phyloP scores from a whole-genome alignment of 441 rosid genomes.

The Gossypium schwendimanii region DNA sequence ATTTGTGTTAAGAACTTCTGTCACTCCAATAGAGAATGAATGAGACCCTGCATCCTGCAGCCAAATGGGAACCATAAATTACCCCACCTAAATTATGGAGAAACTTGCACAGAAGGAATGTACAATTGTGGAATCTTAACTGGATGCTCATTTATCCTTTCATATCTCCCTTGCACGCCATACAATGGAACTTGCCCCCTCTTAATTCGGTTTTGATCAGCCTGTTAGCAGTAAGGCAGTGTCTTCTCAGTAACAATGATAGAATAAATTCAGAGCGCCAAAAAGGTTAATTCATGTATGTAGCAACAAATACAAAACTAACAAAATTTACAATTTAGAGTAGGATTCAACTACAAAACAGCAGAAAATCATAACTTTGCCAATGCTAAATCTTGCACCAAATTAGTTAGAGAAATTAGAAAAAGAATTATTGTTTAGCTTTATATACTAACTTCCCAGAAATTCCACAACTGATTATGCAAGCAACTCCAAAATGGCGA shows the following conservation, averaged over 20 bases:
- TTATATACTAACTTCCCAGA: conserved; percentile 53
- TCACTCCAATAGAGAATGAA: conserved; percentile 87
- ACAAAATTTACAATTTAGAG: too few relatives aligned
- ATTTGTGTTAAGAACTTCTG: conserved; percentile 82
- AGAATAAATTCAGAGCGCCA: not conserved
- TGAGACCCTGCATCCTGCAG: conserved; percentile 74
- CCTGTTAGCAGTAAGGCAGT: conserved; percentile 40
- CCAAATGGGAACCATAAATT: conserved; percentile 8
- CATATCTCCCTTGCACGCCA: conserved; percentile 78
- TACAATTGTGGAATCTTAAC: conserved; percentile 37
- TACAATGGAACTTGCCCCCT: conserved; percentile 70
- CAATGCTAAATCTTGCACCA: not conserved
- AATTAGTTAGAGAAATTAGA: not conserved
- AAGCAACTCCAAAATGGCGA: conserved; percentile 93
- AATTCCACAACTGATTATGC: conserved; percentile 89
- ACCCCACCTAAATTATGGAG: not conserved
- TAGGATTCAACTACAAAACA: not conserved
- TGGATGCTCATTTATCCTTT: conserved; percentile 94
- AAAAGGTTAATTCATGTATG: not conserved
- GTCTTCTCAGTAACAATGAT: conserved; percentile 8
- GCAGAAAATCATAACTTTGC: not conserved
- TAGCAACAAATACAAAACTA: not conserved
- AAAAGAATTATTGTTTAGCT: not conserved
- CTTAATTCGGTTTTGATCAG: conserved; percentile 62
- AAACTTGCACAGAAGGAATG: conserved; percentile 11